Percentiles rank a stretch among this genome's conserved stretches.
phyloP scores from a whole-genome alignment of 768 basidiomycete genomes.

The Kockovaella imperatae region DNA sequence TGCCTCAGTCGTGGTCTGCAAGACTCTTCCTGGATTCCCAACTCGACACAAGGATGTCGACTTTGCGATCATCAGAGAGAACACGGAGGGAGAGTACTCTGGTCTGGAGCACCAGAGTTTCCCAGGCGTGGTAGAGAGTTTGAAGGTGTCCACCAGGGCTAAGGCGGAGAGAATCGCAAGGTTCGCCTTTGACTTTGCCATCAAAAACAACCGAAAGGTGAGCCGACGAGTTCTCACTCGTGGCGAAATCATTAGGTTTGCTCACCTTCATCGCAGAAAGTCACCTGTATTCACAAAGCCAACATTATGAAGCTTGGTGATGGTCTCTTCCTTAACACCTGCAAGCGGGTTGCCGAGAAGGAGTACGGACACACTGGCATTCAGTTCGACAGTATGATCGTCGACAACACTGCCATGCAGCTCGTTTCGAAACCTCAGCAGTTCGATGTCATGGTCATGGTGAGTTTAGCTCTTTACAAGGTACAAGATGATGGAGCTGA shows the following conservation, averaged over 20 bases:
- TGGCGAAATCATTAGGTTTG: not conserved
- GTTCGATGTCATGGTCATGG: slow-evolving; percentile 99
- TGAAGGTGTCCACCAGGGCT: slow-evolving; percentile 91
- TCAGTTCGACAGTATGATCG: slow-evolving; percentile 94
- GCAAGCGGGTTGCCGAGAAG: slow-evolving; percentile 80
- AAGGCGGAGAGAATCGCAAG: slow-evolving; percentile 95
- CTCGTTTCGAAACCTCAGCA: slow-evolving; percentile 90
- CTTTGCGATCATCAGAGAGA: slow-evolving; percentile 98
- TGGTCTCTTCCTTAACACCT: slow-evolving; percentile 96
- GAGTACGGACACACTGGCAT: slow-evolving; percentile 92
- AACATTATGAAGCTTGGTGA: slow-evolving; percentile 99
- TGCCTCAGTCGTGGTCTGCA: slow-evolving; percentile 96
- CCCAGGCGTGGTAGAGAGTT: slow-evolving; percentile 94
- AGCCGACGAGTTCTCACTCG: slow-evolving; percentile 8
- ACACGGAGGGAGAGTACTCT: slow-evolving; percentile 99
- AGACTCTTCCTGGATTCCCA: slow-evolving; percentile 89
- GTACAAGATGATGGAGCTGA: slow-evolving; percentile 7
- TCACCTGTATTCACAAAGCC: slow-evolving; percentile 99
- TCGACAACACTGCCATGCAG: slow-evolving; percentile 99
- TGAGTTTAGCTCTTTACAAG: slow-evolving; percentile 53
- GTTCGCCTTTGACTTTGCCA: slow-evolving; percentile 97
- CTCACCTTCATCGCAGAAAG: slow-evolving; percentile 58
- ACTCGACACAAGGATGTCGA: slow-evolving; percentile 96
- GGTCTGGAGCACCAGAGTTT: slow-evolving; percentile 89
- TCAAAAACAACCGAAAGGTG: slow-evolving; percentile 97